These are phyloP conservation scores for Gossypium davidsonii DNA, from an alignment of 441 rosid species.

Conservation along the genomic window DNA sequence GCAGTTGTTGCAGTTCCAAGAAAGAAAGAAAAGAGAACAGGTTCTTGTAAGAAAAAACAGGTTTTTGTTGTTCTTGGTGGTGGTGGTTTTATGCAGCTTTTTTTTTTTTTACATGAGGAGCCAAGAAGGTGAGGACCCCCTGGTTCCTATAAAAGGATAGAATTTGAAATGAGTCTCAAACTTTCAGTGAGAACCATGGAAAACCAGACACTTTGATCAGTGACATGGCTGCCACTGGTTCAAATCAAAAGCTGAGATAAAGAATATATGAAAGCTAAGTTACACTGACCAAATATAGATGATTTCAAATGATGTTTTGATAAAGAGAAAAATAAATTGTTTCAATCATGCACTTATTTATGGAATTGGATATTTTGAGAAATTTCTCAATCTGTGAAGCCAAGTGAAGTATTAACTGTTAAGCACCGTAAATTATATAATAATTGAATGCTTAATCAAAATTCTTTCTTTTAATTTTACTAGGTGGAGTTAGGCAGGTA, in stretches of 20 bases:
- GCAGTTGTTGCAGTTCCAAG: slow-evolving; percentile 12
- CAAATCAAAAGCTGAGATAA: background rate
- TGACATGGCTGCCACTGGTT: background rate
- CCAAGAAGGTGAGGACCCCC: too few species aligned
- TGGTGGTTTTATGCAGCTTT: too few species aligned
- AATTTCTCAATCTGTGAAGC: too few species aligned
- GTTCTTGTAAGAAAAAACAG: background rate
- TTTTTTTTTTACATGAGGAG: too few species aligned
- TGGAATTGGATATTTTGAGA: background rate
- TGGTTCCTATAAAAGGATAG: too few species aligned
- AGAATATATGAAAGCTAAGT: background rate
- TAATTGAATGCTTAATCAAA: background rate
- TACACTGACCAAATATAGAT: background rate
- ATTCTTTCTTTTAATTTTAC: background rate
- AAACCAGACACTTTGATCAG: background rate
- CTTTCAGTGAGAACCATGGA: background rate
- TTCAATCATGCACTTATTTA: background rate
- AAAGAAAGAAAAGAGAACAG: background rate
- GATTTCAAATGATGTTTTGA: background rate
- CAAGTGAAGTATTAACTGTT: background rate
- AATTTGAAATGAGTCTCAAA: background rate
- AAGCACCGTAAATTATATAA: background rate
- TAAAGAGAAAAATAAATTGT: background rate
- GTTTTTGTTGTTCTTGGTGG: background rate
- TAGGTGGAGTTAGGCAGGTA: background rate